These are phyloP conservation scores for Collybiopsis luxurians DNA, from an alignment of 768 basidiomycete species.

Conservation along the genomic window DNA sequence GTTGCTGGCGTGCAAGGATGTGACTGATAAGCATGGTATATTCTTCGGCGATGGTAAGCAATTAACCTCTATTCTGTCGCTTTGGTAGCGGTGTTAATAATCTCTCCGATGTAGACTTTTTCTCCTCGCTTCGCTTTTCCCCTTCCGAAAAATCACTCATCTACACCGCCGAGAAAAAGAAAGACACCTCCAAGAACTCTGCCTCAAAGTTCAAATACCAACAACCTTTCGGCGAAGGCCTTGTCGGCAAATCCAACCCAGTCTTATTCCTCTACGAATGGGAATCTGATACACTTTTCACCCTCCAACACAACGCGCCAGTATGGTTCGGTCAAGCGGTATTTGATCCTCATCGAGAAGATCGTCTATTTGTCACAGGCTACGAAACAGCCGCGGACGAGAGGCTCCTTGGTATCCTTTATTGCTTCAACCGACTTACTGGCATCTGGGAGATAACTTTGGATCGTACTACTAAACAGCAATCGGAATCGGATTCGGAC, in stretches of 20 bases:
- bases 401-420: constrained; percentile 54
- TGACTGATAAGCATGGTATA: constrained; percentile 53
- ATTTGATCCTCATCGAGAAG: constrained; percentile 37
- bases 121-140: constrained; percentile 53
- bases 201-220: constrained; percentile 47
- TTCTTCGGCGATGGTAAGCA: constrained; percentile 62
- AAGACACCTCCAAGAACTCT: constrained; percentile 22
- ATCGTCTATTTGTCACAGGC: constrained; percentile 52
- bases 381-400: constrained; percentile 59
- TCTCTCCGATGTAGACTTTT: constrained; percentile 40
- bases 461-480: constrained; percentile 11
- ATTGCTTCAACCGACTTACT: constrained; percentile 57
- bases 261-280: constrained; percentile 54
- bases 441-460: constrained; percentile 53
- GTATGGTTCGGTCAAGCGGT: constrained; percentile 54
- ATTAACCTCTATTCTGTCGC: neutral
- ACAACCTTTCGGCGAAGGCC: constrained; percentile 63
- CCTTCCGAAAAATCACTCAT: constrained; percentile 49
- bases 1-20: constrained; percentile 48
- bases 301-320: constrained; percentile 14
- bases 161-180: constrained; percentile 56
- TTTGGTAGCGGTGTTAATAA: neutral
- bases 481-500: too few relatives aligned
- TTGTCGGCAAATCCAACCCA: constrained; percentile 51
- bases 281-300: constrained; percentile 19